phyloP scores from a whole-genome alignment of 2,329 filamentous ascomycete species.

The Chalaropsis thielavioides region DNA sequence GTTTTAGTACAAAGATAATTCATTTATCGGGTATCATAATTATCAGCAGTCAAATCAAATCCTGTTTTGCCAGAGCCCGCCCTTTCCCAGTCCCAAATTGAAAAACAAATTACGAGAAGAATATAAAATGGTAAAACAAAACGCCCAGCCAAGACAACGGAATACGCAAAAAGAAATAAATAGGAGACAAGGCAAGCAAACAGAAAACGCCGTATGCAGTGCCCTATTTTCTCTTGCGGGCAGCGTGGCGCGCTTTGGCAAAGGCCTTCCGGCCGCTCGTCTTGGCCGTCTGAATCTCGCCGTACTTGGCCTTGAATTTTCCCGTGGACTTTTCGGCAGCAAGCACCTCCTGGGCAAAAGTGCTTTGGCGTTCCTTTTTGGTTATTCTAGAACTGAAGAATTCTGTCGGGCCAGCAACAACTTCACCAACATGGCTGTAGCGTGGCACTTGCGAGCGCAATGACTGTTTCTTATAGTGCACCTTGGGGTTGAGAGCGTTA shows the following conservation, averaged over 20 bases:
- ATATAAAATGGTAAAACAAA: not conserved
- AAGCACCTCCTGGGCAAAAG: slow-evolving; percentile 73
- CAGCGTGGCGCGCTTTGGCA: slow-evolving; percentile 34
- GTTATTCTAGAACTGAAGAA: slow-evolving; percentile 68
- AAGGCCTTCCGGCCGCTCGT: slow-evolving; percentile 77
- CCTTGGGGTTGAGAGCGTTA: slow-evolving; percentile 73
- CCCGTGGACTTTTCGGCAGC: slow-evolving; percentile 28
- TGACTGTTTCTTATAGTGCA: slow-evolving; percentile 66
- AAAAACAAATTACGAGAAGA: slow-evolving; percentile 1
- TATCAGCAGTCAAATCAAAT: slow-evolving; percentile 6
- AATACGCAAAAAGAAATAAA: not conserved
- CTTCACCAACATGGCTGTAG: slow-evolving; percentile 77
- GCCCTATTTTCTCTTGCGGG: slow-evolving; percentile 7
- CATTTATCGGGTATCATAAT: slow-evolving; percentile 16
- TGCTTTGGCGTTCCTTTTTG: slow-evolving; percentile 77
- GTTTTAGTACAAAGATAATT: not conserved
- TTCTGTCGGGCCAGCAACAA: slow-evolving; percentile 79
- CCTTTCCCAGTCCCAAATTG: not conserved
- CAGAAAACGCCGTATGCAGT: too few species aligned
- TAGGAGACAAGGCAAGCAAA: not conserved
- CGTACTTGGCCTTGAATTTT: slow-evolving; percentile 78
- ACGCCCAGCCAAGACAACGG: not conserved
- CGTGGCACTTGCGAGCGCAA: slow-evolving; percentile 44
- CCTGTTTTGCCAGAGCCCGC: too few species aligned
- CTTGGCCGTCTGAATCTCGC: slow-evolving; percentile 68